Percentiles rank a stretch among this genome's conserved stretches.
phyloP scores from a whole-genome alignment of 2,329 filamentous ascomycete species.

The Penicillium sp. region DNA sequence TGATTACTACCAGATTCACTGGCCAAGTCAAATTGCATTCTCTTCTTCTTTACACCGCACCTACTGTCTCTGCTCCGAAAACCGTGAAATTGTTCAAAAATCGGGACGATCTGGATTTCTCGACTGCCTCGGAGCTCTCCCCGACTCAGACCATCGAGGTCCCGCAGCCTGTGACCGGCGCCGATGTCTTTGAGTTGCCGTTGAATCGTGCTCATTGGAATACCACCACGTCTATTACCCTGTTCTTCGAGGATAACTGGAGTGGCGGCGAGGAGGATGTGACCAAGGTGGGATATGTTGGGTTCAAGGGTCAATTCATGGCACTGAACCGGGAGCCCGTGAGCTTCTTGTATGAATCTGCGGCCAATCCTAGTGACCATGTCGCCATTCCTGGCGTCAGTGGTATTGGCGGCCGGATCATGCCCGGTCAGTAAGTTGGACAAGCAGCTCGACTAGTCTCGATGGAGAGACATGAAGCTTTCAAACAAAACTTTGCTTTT shows the following conservation, averaged over 20 bases:
- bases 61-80: constrained; percentile 63
- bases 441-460: background rate
- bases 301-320: constrained; percentile 94
- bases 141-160: constrained; percentile 73
- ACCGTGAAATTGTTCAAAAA: constrained; percentile 87
- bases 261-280: constrained; percentile 71
- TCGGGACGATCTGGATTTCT: constrained; percentile 79
- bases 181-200: constrained; percentile 73
- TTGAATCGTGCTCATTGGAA: constrained; percentile 86
- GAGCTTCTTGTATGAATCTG: constrained; percentile 87
- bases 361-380: constrained; percentile 86
- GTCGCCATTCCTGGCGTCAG: constrained; percentile 43
- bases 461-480: no score
- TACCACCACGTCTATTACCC: constrained; percentile 69
- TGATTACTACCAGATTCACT: constrained; percentile 61
- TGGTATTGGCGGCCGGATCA: constrained; percentile 35
- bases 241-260: constrained; percentile 94
- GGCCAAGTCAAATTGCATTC: constrained; percentile 90
- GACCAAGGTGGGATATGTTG: constrained; percentile 73
- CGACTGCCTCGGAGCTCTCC: constrained; percentile 60
- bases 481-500: background rate
- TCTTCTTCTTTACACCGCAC: constrained; percentile 75
- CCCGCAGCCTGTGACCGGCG: constrained; percentile 57
- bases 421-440: constrained; percentile 42
- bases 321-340: constrained; percentile 73